Percentiles rank a stretch among this genome's conserved stretches.
Conservation (phyloP, 768 basidiomycete species). For the Russula virescens region DNA sequence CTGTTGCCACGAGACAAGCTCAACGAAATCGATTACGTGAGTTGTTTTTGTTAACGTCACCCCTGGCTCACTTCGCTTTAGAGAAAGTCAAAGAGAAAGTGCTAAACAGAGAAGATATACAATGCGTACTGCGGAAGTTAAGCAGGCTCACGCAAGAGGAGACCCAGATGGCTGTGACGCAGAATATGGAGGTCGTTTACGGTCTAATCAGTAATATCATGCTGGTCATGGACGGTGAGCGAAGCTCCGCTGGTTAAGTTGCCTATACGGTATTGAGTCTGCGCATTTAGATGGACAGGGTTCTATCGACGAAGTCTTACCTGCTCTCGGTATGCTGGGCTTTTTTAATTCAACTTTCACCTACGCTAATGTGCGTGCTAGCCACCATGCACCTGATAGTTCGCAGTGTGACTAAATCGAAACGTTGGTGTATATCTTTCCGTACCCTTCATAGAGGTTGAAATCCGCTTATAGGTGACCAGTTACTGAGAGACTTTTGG, state of each 20-base stretch:
- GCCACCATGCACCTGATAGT: background rate
- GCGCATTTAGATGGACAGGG: background rate
- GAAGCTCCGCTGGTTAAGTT: background rate
- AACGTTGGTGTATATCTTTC: background rate
- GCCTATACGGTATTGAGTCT: background rate
- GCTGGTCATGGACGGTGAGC: slow-evolving; percentile 1
- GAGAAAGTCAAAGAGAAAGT: background rate
- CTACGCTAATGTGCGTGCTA: background rate
- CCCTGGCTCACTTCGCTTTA: background rate
- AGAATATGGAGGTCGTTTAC: slow-evolving; percentile 9
- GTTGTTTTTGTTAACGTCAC: background rate
- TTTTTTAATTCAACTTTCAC: background rate
- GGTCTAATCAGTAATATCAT: slow-evolving; percentile 3
- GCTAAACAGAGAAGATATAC: background rate
- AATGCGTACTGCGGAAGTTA: background rate
- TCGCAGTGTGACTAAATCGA: background rate
- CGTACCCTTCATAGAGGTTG: background rate
- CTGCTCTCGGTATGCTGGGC: slow-evolving; percentile 3
- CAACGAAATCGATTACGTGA: background rate
- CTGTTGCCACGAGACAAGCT: background rate
- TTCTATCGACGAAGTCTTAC: background rate
- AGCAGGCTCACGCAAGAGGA: slow-evolving; percentile 8
- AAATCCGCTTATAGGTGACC: background rate
- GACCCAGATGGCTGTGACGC: background rate
- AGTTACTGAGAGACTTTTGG: background rate